Conservation (phyloP, 257 asterid species). For the Nicotiana tomentosiformis region DNA sequence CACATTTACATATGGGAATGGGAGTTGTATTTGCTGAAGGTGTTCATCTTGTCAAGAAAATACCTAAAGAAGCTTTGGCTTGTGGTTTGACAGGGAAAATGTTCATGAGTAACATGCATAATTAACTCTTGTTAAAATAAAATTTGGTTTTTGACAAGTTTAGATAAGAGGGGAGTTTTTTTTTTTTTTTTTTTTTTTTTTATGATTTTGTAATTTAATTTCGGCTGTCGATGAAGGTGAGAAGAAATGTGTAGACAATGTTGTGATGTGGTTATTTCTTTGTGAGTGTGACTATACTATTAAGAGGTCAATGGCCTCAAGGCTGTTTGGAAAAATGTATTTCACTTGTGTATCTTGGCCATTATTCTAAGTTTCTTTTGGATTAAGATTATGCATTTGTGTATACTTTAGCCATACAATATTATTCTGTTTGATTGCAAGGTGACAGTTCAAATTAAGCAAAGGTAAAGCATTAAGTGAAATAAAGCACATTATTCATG, state of each 20-base stretch:
- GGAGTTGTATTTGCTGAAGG: slow-evolving; percentile 79
- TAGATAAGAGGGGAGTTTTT: background rate
- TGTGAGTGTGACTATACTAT: background rate
- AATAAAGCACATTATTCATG: no score
- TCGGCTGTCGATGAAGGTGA: background rate
- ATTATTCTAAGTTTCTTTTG: background rate
- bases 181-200: background rate
- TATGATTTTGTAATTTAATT: background rate
- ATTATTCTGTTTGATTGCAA: no score
- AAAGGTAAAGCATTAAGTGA: no score
- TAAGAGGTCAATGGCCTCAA: background rate
- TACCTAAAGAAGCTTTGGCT: slow-evolving; percentile 47
- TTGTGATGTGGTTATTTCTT: background rate
- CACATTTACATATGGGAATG: slow-evolving; percentile 81
- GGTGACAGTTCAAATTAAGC: no score
- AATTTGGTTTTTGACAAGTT: background rate
- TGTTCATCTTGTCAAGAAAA: slow-evolving; percentile 15
- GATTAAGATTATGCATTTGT: no score
- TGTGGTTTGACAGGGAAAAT: slow-evolving; percentile 59
- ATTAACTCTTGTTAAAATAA: background rate
- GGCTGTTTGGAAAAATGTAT: background rate
- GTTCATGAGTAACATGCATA: background rate
- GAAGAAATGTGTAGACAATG: background rate
- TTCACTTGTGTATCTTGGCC: background rate
- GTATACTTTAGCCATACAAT: no score